Evolutionary conservation across 306 rosid genomes (phyloP).

Genomic region (Dryas octopetala): DNA sequence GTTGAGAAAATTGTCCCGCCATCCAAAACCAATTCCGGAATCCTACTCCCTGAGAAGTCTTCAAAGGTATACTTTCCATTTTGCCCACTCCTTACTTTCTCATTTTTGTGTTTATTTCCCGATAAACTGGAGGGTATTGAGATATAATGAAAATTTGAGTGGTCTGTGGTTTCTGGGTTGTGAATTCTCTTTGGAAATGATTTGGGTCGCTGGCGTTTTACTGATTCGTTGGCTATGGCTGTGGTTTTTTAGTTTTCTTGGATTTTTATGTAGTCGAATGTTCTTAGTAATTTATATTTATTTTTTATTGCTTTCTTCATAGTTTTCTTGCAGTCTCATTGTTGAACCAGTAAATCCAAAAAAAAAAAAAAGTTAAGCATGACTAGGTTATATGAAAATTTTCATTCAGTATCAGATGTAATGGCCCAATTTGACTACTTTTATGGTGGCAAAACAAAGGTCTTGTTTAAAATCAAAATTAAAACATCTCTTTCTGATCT

Average conservation of each 20-base stretch:
- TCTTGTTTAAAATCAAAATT: background rate
- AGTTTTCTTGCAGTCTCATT: no score
- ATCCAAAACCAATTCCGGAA: conserved; percentile 60
- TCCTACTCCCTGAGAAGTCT: conserved; percentile 61
- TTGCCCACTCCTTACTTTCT: background rate
- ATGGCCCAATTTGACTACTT: background rate
- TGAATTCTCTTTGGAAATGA: background rate
- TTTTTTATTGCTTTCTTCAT: background rate
- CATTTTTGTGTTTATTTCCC: background rate
- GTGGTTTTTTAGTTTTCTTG: background rate
- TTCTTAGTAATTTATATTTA: background rate
- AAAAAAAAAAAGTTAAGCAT: no score
- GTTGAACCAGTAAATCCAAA: no score
- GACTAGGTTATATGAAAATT: no score
- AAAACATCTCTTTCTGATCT: background rate
- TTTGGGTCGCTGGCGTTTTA: background rate
- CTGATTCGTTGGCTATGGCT: background rate
- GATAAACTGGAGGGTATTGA: background rate
- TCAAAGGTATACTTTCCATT: conserved; percentile 43
- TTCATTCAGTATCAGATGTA: no score
- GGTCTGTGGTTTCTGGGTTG: background rate
- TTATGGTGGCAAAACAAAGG: background rate
- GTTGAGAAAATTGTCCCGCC: conserved; percentile 72
- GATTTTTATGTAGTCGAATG: background rate
- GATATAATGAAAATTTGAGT: background rate